These are phyloP conservation scores for Aegilops tauschii DNA, from an alignment of 176 grass and related monocot species.

Conservation along the genomic window DNA sequence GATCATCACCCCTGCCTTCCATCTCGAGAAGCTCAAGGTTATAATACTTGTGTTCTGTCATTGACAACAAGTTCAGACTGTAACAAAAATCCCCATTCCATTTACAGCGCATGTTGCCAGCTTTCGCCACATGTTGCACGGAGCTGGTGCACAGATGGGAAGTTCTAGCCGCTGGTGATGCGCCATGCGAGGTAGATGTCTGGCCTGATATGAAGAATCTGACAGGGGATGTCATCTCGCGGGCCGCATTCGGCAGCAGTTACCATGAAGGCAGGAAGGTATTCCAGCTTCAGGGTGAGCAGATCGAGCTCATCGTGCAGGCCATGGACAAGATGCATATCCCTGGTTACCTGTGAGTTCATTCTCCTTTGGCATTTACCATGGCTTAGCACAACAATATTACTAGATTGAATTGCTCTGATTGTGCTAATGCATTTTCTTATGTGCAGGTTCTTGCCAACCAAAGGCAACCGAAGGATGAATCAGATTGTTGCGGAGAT, in stretches of 20 bases:
- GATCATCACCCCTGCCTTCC: conserved; percentile 79
- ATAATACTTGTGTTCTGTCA: not conserved
- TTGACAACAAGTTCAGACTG: not conserved
- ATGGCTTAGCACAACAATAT: no score
- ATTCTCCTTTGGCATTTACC: not conserved
- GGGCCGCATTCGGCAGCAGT: conserved; percentile 77
- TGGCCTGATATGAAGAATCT: conserved; percentile 61
- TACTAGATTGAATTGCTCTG: no score
- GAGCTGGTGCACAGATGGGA: conserved; percentile 60
- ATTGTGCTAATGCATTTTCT: not conserved
- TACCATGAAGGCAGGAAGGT: conserved; percentile 59
- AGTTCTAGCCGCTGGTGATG: not conserved
- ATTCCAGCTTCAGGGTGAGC: conserved; percentile 65
- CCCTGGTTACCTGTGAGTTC: conserved; percentile 58
- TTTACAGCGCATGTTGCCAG: conserved; percentile 53
- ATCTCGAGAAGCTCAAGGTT: conserved; percentile 72
- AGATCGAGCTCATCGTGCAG: conserved; percentile 20
- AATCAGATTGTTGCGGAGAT: conserved; percentile 46
- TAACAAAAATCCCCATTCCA: not conserved
- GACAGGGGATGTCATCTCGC: conserved; percentile 63
- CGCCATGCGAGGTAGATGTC: conserved; percentile 49
- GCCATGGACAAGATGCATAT: conserved; percentile 37
- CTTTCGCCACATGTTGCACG: conserved; percentile 50
- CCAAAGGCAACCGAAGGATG: conserved; percentile 50
- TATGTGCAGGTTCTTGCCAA: conserved; percentile 41